Percentiles rank a stretch among this genome's conserved stretches.
Evolutionary conservation across 2,329 filamentous ascomycete species (phyloP).

Genomic region (Talaromyces piceae): DNA sequence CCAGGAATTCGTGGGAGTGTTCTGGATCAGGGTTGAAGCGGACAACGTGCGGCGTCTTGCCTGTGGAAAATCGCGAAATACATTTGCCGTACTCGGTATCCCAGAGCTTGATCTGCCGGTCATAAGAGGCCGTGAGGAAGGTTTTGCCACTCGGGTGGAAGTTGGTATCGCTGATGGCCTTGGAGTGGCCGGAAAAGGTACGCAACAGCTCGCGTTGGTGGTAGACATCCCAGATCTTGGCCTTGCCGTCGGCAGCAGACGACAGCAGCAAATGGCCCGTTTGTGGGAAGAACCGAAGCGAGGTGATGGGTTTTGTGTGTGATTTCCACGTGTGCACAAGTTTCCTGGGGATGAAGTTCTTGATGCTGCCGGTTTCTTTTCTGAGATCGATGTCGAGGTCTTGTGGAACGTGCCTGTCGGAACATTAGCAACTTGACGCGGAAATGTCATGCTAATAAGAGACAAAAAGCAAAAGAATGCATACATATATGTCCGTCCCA

Average conservation of each 20-base stretch:
- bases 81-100: slow-evolving; percentile 93
- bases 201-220: slow-evolving; percentile 81
- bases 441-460: neutral
- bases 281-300: slow-evolving; percentile 78
- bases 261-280: slow-evolving; percentile 86
- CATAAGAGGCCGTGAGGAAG: slow-evolving; percentile 87
- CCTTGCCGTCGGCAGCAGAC: slow-evolving; percentile 79
- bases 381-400: slow-evolving; percentile 78
- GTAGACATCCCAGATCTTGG: slow-evolving; percentile 93
- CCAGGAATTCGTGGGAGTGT: slow-evolving; percentile 80
- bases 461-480: too few species aligned
- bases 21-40: slow-evolving; percentile 80
- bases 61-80: slow-evolving; percentile 79
- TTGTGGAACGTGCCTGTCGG: slow-evolving; percentile 64
- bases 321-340: slow-evolving; percentile 82
- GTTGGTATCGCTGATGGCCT: slow-evolving; percentile 80
- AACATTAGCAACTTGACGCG: neutral
- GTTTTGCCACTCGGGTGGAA: slow-evolving; percentile 77
- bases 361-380: slow-evolving; percentile 70
- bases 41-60: slow-evolving; percentile 90
- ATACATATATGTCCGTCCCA: slow-evolving; percentile 86
- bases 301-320: slow-evolving; percentile 78
- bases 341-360: slow-evolving; percentile 94
- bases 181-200: slow-evolving; percentile 84
- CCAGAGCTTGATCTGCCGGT: slow-evolving; percentile 96